Conservation (phyloP, 2,329 filamentous ascomycete genomes). For the Cladosporium sp. region DNA sequence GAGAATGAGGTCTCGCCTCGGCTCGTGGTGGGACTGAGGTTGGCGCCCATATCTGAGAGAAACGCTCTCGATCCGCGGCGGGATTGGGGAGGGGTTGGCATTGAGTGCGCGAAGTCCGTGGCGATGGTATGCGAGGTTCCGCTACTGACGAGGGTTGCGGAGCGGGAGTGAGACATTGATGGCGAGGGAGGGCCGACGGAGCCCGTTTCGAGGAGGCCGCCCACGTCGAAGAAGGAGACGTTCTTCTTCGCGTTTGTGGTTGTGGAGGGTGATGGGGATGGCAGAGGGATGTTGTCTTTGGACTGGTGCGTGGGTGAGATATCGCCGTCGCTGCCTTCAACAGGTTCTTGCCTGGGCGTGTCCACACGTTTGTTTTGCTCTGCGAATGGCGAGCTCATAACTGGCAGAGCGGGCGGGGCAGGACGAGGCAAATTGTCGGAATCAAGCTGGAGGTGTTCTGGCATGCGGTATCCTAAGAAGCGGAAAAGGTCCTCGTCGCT, state of each 20-base stretch:
- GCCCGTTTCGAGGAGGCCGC: conserved; percentile 62
- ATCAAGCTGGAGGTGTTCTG: conserved; percentile 40
- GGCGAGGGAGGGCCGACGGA: conserved; percentile 18
- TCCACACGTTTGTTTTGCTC: neutral
- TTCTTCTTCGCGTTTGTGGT: conserved; percentile 12
- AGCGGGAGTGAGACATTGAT: conserved; percentile 16
- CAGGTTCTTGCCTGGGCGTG: neutral
- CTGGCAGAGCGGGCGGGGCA: conserved; percentile 36
- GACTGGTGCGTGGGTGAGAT: neutral
- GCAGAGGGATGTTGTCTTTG: conserved; percentile 6
- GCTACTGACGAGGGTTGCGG: conserved; percentile 60
- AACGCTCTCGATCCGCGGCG: conserved; percentile 27
- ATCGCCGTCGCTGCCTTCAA: conserved; percentile 3
- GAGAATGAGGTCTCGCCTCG: neutral
- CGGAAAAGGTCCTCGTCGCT: conserved; percentile 88
- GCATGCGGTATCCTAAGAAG: conserved; percentile 65
- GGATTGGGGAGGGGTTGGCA: conserved; percentile 13
- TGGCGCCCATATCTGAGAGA: conserved; percentile 28
- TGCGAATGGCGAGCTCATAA: conserved; percentile 16
- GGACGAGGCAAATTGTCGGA: conserved; percentile 28
- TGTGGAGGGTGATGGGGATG: conserved; percentile 17
- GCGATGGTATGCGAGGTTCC: conserved; percentile 28
- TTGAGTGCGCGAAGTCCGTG: conserved; percentile 36
- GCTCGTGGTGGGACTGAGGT: conserved; percentile 14
- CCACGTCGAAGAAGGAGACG: conserved; percentile 80